Percentiles rank a stretch among this genome's conserved stretches.
Conservation (phyloP, 768 basidiomycete genomes). For the Serendipita indica region DNA sequence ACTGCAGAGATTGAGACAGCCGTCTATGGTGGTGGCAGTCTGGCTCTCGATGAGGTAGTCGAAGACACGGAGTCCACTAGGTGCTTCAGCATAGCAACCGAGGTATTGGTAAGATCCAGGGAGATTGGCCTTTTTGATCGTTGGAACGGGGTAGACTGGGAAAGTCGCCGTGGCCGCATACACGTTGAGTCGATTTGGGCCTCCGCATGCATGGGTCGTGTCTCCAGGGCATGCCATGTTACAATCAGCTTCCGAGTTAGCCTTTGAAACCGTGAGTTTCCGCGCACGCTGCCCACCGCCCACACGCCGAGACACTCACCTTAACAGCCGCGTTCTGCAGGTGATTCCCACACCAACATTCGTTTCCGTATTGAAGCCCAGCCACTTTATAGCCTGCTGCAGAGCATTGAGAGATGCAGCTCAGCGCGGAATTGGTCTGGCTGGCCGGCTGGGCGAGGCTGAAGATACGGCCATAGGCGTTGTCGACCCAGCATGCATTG, state of each 20-base stretch:
- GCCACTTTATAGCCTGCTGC: constrained; percentile 47
- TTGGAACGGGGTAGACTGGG: constrained; percentile 43
- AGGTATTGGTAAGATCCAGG: constrained; percentile 51
- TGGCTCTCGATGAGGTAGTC: constrained; percentile 44
- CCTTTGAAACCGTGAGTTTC: no score
- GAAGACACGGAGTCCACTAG: constrained; percentile 32
- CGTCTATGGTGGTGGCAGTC: constrained; percentile 46
- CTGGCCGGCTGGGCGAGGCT: constrained; percentile 27
- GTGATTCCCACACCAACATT: constrained; percentile 25
- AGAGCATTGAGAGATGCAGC: constrained; percentile 46
- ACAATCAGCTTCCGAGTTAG: constrained; percentile 36
- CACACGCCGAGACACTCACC: no score
- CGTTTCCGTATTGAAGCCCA: constrained; percentile 46
- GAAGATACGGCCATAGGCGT: constrained; percentile 49
- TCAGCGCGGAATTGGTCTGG: constrained; percentile 37
- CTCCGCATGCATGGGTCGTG: constrained; percentile 56
- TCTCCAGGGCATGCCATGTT: constrained; percentile 64
- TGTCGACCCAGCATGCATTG: constrained; percentile 40
- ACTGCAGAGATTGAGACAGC: constrained; percentile 54
- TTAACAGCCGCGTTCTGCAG: background rate
- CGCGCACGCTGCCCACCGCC: no score
- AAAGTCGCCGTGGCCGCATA: constrained; percentile 42
- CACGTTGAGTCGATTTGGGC: constrained; percentile 53
- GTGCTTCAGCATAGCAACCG: constrained; percentile 46
- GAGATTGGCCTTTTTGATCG: constrained; percentile 37